Evolutionary conservation across 1,284 basidiomycete species (phyloP), one percentile per base, ranked within the genome.

Genomic region (Melampsora americana): DNA sequence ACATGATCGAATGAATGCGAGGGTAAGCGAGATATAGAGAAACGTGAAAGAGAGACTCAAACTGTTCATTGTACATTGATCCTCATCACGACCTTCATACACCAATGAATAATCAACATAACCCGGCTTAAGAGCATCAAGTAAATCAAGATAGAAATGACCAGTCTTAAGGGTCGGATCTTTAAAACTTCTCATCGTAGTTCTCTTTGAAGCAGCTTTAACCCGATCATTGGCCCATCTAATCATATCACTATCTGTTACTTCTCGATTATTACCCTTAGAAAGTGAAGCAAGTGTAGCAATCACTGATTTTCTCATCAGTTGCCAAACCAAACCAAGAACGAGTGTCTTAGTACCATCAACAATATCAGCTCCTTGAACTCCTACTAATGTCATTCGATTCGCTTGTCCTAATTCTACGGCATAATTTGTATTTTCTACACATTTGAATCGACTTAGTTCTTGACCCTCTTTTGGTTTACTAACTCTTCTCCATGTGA

Each of bases 191-290:
- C 93, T 86, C 84, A 97, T 92, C 20, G 89, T 83, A 62, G 82
- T 82, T 11, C 85, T 86, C 77, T 90, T 89, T 70, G 87, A 87
- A 0, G 89, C 86, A 81, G 89, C 89, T 83, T 93, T 89, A 20
- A 92, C 95, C 1, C 90, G 92, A 32, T 90, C 86, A 83, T 98
- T 98, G 0, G 95, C 95, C 96, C 95, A 99, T 80, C 88, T 90
- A 75, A 99, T 89, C 84, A 99, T 96, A 82, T 99, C 94, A 30
- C 87, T 88, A 82, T 99, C 96, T 70, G 89, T 91, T 74, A 97
- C 90, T 0, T 93, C 93, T 42, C 88, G 87, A 30, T 88, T 87
- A 12, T 42, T 42, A 59, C 88, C 86, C 82, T 89, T 89, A 28
- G 88, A 89, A 20, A 98, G 86, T 5, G 88, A 87, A 42, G 89